Evolutionary conservation across 2,329 filamentous ascomycete genomes (phyloP).

Genomic region (Helicocarpus griseus): DNA sequence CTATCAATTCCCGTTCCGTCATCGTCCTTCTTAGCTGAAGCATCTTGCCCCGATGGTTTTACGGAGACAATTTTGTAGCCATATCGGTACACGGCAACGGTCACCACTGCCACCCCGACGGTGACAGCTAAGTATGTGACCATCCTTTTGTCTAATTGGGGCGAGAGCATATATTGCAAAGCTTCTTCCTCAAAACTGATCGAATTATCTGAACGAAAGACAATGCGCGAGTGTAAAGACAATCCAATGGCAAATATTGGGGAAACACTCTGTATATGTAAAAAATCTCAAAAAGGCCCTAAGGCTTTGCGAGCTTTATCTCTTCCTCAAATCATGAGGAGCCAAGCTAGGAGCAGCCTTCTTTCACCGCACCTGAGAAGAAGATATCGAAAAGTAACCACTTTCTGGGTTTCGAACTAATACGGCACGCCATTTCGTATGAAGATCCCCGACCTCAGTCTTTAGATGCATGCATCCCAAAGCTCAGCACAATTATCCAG

Average conservation of each 20-base stretch:
- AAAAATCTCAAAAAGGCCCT: background rate
- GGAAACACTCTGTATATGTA: background rate
- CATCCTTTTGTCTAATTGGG: background rate
- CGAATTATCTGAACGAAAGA: no score
- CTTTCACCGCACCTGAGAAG: background rate
- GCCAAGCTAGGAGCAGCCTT: no score
- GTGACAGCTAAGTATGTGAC: background rate
- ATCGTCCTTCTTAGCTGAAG: background rate
- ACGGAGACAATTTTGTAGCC: background rate
- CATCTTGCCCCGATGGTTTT: background rate
- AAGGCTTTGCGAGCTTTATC: background rate
- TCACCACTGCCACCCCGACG: background rate
- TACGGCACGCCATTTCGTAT: background rate
- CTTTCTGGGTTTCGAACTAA: background rate
- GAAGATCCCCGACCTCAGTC: background rate
- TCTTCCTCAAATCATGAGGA: background rate
- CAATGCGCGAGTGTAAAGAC: no score
- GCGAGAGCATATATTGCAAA: background rate
- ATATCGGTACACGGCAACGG: slow-evolving; percentile 2
- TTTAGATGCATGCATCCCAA: background rate
- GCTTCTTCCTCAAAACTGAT: no score
- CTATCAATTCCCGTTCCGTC: slow-evolving; percentile 3
- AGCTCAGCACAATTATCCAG: background rate
- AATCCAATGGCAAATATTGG: background rate
- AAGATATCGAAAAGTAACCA: background rate